phyloP scores from a whole-genome alignment of 2,329 filamentous ascomycete species.

The Monilinia polystroma region DNA sequence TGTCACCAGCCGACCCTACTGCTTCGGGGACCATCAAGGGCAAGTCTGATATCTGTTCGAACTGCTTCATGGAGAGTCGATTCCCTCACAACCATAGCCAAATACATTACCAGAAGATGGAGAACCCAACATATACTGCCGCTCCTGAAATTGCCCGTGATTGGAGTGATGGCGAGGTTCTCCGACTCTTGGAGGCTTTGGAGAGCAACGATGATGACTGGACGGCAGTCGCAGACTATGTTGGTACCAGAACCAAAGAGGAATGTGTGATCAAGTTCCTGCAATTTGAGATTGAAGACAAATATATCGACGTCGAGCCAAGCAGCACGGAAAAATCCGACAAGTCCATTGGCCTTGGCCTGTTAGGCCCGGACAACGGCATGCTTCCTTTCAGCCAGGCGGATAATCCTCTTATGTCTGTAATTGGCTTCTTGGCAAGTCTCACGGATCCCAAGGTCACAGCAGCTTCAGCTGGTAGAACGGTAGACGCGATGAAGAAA shows the following conservation, averaged over 20 bases:
- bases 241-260: constrained; percentile 86
- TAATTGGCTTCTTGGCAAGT: constrained; percentile 89
- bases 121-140: constrained; percentile 79
- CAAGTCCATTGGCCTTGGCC: constrained; percentile 56
- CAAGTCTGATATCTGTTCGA: constrained; percentile 87
- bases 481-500: constrained; percentile 80
- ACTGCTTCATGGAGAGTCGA: constrained; percentile 81
- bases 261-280: constrained; percentile 97
- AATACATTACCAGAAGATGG: constrained; percentile 82
- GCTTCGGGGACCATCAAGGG: constrained; percentile 48
- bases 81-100: constrained; percentile 77
- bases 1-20: constrained; percentile 47
- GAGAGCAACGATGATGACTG: constrained; percentile 96
- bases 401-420: constrained; percentile 95
- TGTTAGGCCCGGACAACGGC: constrained; percentile 72
- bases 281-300: constrained; percentile 95
- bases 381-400: constrained; percentile 86
- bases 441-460: constrained; percentile 88
- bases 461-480: constrained; percentile 84
- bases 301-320: constrained; percentile 82
- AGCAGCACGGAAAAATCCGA: constrained; percentile 45
- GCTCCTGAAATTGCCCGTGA: constrained; percentile 72
- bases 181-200: constrained; percentile 86
- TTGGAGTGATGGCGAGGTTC: constrained; percentile 87
- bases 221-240: constrained; percentile 88